A percentile compares a stretch with the other conserved stretches of the same genome.
Evolutionary conservation across 306 rosid species (phyloP).

Genomic region (Inga laurina): DNA sequence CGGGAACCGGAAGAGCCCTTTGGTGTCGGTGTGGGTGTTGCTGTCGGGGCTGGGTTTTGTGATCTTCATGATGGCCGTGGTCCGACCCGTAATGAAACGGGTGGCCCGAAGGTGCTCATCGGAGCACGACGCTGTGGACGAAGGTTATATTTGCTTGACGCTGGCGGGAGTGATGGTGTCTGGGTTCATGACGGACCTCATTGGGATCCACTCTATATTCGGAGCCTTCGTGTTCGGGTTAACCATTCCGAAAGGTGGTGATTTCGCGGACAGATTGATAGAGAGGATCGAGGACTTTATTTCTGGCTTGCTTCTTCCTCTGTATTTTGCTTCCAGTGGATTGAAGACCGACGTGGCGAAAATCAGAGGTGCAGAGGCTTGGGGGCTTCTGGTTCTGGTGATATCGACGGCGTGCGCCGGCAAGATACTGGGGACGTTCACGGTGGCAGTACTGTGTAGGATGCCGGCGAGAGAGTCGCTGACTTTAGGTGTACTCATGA

Average conservation of each 20-base stretch:
- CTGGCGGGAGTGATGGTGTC: slow-evolving; percentile 69
- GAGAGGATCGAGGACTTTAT: slow-evolving; percentile 86
- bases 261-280: slow-evolving; percentile 56
- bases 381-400: slow-evolving; percentile 75
- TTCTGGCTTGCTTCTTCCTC: slow-evolving; percentile 73
- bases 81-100: slow-evolving; percentile 59
- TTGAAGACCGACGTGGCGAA: slow-evolving; percentile 80
- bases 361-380: slow-evolving; percentile 55
- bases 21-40: slow-evolving; percentile 55
- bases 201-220: slow-evolving; percentile 82
- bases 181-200: slow-evolving; percentile 73
- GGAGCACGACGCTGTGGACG: slow-evolving; percentile 47
- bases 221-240: slow-evolving; percentile 89
- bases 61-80: slow-evolving; percentile 47
- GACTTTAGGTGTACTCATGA: slow-evolving; percentile 85
- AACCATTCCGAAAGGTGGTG: slow-evolving; percentile 66
- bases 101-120: slow-evolving; percentile 42
- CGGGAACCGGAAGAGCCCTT: slow-evolving; percentile 41
- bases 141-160: slow-evolving; percentile 63
- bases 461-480: slow-evolving; percentile 71
- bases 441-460: slow-evolving; percentile 63
- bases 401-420: slow-evolving; percentile 57
- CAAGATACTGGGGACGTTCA: slow-evolving; percentile 76
- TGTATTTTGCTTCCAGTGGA: slow-evolving; percentile 86
- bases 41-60: slow-evolving; percentile 54